Percentiles rank a stretch among this genome's conserved stretches.
Evolutionary conservation across 352 stramenopile genomes (phyloP).

Genomic region (Phytopythium montanum): DNA sequence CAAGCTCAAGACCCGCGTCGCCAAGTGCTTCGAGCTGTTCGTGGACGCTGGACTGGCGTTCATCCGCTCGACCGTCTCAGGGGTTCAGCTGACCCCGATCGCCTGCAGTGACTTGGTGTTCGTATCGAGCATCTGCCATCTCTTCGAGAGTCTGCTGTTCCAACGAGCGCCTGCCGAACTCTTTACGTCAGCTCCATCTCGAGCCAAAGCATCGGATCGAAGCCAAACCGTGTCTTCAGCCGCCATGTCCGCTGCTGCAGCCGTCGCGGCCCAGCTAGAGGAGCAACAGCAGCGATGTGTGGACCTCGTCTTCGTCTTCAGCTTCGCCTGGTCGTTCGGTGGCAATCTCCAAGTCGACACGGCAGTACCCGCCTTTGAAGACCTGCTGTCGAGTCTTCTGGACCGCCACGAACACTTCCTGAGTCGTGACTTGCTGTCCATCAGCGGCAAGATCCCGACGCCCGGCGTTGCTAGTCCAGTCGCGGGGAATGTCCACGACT

Average conservation of each 20-base stretch:
- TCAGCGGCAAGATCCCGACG: slow-evolving; percentile 52
- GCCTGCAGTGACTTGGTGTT: slow-evolving; percentile 46
- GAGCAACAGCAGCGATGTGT: slow-evolving; percentile 47
- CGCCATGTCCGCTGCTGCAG: slow-evolving; percentile 11
- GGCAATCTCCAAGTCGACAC: slow-evolving; percentile 49
- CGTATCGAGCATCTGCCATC: slow-evolving; percentile 45
- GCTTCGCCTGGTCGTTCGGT: slow-evolving; percentile 70
- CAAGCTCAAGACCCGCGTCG: slow-evolving; percentile 35
- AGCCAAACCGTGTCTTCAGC: slow-evolving; percentile 4
- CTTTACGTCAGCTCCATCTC: slow-evolving; percentile 15
- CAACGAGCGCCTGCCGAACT: slow-evolving; percentile 33
- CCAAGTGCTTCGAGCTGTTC: slow-evolving; percentile 64
- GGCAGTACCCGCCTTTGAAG: slow-evolving; percentile 38
- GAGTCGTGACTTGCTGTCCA: slow-evolving; percentile 39
- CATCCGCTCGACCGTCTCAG: slow-evolving; percentile 18
- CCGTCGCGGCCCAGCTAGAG: slow-evolving; percentile 28
- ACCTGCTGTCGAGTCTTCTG: slow-evolving; percentile 43
- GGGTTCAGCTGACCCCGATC: slow-evolving; percentile 30
- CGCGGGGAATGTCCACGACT: slow-evolving; percentile 59
- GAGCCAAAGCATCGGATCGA: slow-evolving; percentile 3
- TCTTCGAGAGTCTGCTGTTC: slow-evolving; percentile 54
- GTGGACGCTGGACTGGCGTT: slow-evolving; percentile 50
- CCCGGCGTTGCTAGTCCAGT: slow-evolving; percentile 34
- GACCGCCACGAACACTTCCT: slow-evolving; percentile 44
- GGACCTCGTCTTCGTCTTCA: slow-evolving; percentile 68